Evolutionary conservation across 192 early-diverging fungal species (phyloP).

Genomic region (Cladochytrium replicatum): DNA sequence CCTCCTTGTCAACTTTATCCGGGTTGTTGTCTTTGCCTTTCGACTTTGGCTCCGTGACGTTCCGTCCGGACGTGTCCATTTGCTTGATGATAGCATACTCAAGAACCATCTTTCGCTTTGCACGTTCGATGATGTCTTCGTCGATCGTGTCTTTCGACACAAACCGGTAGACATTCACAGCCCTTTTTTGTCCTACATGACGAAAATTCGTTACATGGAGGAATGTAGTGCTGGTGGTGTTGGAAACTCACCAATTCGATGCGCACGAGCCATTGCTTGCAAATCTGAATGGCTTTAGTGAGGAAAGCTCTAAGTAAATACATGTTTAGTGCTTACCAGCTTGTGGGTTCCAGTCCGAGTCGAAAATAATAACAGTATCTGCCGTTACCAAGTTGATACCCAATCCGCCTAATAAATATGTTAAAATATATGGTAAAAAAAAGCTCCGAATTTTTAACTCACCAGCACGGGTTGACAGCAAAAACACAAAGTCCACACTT

Average conservation of each 20-base stretch:
- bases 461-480: constrained; percentile 92
- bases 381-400: constrained; percentile 96
- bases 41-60: constrained; percentile 45
- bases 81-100: constrained; percentile 96
- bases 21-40: constrained; percentile 22
- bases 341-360: constrained; percentile 83
- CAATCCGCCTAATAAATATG: too few species aligned
- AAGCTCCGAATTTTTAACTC: too few species aligned
- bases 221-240: constrained; percentile 68
- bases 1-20: constrained; percentile 59
- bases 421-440: too few species aligned
- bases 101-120: constrained; percentile 98
- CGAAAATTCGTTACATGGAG: constrained; percentile 15
- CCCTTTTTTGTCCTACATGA: constrained; percentile 75
- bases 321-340: constrained; percentile 59
- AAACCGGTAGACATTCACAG: constrained; percentile 95
- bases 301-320: constrained; percentile 19
- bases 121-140: constrained; percentile 96
- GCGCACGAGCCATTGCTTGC: constrained; percentile 96
- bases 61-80: constrained; percentile 92
- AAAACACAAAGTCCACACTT: constrained; percentile 88
- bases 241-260: constrained; percentile 71
- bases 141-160: constrained; percentile 96
- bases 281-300: constrained; percentile 43
- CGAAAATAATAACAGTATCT: constrained; percentile 94